phyloP scores from a whole-genome alignment of 106 monocot genomes.

The Cymbidium sinense region DNA sequence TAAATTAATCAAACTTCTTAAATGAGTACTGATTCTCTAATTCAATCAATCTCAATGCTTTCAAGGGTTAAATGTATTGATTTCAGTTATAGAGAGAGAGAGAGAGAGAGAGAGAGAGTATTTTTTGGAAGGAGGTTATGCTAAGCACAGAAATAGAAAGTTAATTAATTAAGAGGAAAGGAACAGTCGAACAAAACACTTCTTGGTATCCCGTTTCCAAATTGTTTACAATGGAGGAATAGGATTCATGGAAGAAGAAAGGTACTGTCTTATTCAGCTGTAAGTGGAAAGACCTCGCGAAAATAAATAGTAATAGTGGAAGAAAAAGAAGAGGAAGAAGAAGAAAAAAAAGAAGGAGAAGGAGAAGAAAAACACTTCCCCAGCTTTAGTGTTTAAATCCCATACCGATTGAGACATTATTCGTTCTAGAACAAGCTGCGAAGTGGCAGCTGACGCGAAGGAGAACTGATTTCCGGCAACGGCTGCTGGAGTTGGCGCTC shows the following conservation, averaged over 20 bases:
- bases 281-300: background rate
- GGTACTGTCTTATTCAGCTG: background rate
- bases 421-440: slow-evolving; percentile 62
- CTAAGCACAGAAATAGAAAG: background rate
- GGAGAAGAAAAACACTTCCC: background rate
- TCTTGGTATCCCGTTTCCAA: background rate
- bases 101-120: too few species aligned
- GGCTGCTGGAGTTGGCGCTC: slow-evolving; percentile 3
- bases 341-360: background rate
- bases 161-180: background rate
- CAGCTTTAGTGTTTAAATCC: background rate
- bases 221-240: background rate
- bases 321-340: background rate
- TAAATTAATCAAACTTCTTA: too few species aligned
- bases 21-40: too few species aligned
- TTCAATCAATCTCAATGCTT: too few species aligned
- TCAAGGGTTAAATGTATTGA: too few species aligned
- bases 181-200: too few species aligned
- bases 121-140: too few species aligned
- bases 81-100: too few species aligned
- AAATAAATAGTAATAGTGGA: background rate
- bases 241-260: background rate
- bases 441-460: slow-evolving; percentile 59
- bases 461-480: slow-evolving; percentile 43
- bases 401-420: slow-evolving; percentile 80